Conservation (phyloP, 768 basidiomycete species). For the Pholiota conissans region DNA sequence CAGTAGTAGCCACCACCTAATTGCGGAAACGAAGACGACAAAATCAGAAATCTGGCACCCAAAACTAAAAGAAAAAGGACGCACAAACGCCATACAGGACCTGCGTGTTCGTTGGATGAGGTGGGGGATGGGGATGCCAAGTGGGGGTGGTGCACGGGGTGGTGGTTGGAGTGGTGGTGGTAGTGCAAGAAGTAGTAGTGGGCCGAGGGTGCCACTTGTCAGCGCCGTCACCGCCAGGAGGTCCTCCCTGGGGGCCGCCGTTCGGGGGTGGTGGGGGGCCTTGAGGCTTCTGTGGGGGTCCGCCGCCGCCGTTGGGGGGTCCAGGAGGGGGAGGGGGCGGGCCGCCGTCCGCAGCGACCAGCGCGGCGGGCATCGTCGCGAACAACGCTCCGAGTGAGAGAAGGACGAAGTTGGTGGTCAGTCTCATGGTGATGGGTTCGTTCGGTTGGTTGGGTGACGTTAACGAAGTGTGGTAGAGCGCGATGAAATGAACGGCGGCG, state of each 20-base stretch:
- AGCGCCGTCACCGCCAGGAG: slow-evolving; percentile 1
- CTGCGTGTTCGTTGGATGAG: slow-evolving; percentile 9
- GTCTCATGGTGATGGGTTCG: slow-evolving; percentile 13
- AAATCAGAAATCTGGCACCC: background rate
- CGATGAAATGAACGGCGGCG: too few relatives aligned
- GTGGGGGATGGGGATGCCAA: background rate
- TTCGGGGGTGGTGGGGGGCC: too few relatives aligned
- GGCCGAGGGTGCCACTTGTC: background rate
- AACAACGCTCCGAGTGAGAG: slow-evolving; percentile 17
- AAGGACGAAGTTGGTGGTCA: slow-evolving; percentile 13
- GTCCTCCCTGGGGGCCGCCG: too few relatives aligned
- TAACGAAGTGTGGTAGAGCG: too few relatives aligned
- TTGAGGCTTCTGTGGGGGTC: too few relatives aligned
- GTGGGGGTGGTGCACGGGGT: background rate
- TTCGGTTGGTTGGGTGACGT: background rate
- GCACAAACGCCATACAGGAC: slow-evolving; percentile 26
- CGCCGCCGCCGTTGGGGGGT: too few relatives aligned
- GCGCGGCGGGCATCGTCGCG: slow-evolving; percentile 8
- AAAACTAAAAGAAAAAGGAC: background rate
- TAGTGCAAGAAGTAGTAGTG: too few relatives aligned
- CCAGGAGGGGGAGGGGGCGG: slow-evolving; percentile 4
- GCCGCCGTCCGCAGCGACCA: slow-evolving; percentile 8
- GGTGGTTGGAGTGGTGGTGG: too few relatives aligned
- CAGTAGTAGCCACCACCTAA: slow-evolving; percentile 27
- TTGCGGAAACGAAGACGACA: background rate